Base-by-base conservation (phyloP, 345 rosid genomes). In the Rhizophora mangle region DNA sequence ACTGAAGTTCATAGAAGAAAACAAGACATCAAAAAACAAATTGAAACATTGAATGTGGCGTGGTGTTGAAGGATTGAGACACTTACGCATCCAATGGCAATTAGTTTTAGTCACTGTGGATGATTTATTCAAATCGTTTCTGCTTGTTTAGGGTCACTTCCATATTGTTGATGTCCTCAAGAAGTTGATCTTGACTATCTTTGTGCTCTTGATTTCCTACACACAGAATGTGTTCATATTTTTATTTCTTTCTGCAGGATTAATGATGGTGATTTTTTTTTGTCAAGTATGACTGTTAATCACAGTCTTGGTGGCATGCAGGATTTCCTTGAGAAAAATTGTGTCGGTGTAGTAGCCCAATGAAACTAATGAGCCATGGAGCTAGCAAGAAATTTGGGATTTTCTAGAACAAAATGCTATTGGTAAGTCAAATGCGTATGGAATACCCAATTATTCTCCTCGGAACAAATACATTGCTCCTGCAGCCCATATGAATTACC, bases 111-210 rank as follows among this genome's bases (percentile, higher is more conserved):
- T n/a, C 10, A 49, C 4, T 59, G 30, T 65, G 36, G 31, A 16
- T 37, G n/a, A 22, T 9, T 16, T 58, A 26, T n/a, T 55, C 27
- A 15, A 43, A 43, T 43, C 18, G 0, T 13, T 31, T 55, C 24
- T 67, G 19, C 64, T 75, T 72, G 29, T 68, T 83, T 83, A 92
- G 97, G 96, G 91, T 52, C 97, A 90, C 78, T 82, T 95, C 67
- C 80, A 86, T 68, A 87, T 95, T 54, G 89, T 92, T 66, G 99
- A 90, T 67, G 96, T 95, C 52, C 99, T 31, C 97, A 92, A 78
- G 37, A 93, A 9, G 99, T 95, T 77, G 99, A 95, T 74, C 96
- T 90, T 18, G 99, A 95, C 79, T 96, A 92, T 73, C 99, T 96
- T 36, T 90, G 81, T 68, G 88, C 97, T 63, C 90, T 92, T 75